Evolutionary conservation across 129 eudicot genomes (phyloP).

Genomic region (Tanacetum coccineum): DNA sequence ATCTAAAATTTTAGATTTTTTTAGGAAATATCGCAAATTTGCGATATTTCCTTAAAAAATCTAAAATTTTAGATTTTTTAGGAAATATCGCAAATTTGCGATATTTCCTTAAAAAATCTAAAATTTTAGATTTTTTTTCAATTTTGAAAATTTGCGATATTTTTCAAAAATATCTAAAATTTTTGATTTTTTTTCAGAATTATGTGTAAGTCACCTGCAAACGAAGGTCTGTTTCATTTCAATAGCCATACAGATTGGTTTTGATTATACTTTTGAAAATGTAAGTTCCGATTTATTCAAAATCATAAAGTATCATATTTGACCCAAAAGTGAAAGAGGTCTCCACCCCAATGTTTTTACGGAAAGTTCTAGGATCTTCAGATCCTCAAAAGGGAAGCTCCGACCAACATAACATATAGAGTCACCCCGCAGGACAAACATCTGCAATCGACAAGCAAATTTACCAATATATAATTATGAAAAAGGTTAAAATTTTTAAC

Average conservation of each 20-base stretch:
- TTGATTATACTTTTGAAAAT: background rate
- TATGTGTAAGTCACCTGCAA: too few relatives aligned
- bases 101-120: too few relatives aligned
- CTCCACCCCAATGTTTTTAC: conserved; percentile 58
- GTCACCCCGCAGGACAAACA: conserved; percentile 43
- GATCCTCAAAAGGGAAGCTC: conserved; percentile 60
- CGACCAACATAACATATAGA: conserved; percentile 39
- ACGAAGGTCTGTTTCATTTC: too few relatives aligned
- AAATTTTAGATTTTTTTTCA: too few relatives aligned
- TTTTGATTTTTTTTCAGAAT: too few relatives aligned
- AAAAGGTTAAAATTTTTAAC: background rate
- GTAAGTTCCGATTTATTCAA: background rate
- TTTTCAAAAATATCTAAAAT: too few relatives aligned
- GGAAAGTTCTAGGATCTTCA: conserved; percentile 65
- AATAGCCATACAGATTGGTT: background rate
- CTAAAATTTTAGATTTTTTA: too few relatives aligned
- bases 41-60: too few relatives aligned
- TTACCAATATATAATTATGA: background rate
- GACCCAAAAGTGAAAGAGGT: conserved; percentile 26
- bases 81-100: too few relatives aligned
- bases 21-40: too few relatives aligned
- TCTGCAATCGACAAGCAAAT: conserved; percentile 31
- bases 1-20: too few relatives aligned
- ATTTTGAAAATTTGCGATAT: too few relatives aligned
- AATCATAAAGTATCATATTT: conserved; percentile 1